Base-by-base conservation (phyloP, 2,329 filamentous ascomycete species). In the Pseudogymnoascus verrucosus region DNA sequence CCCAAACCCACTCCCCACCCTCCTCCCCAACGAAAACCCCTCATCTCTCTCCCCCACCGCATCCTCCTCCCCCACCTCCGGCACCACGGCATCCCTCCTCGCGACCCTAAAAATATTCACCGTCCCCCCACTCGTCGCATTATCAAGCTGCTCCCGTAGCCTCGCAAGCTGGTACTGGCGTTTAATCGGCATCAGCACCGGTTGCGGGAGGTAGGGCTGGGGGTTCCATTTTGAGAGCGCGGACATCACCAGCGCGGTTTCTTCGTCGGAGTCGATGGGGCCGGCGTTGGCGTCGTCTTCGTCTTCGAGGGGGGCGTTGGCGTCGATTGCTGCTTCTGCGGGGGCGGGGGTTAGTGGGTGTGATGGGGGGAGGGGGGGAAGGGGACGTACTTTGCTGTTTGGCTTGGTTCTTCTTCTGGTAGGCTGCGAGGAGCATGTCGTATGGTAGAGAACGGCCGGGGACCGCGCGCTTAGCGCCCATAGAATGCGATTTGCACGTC, bases 391-490 rank as follows among this genome's bases (percentile, higher is more conserved):
- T 96, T 76, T 98, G 95, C 78, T 96, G 91, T 73, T 96, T 96
- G 21, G 95, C 95, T 76, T 98, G 95, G 71, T 99, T 99, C 81
- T 97, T 98, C 82, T 98, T 97, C 75, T 95, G 90, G 72, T 95
- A 95, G 6, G 89, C 88, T 12, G 89, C 87, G 39, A 97, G 82
- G 40, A 97, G 79, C 88, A 96, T 95, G 75, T 96, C 92, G 72
- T 97, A 97, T 1, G 93, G 93, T 65, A 96, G 78, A 51, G 90
- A 95, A 66, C 93, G 83, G 0, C 93, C 93, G 4, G 91, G 89
- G 2, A 97, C 93, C 0, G 89, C 89, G 69, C 93, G 84, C 76
- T 97, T 97, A 4, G 93, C 89, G 10, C 93, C 92, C 93, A 97
- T 96, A n/a, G 84, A 88, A 68, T 97, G 93, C 65, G 89, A 93